These are phyloP conservation scores for Heracleum sosnowskyi DNA, from an alignment of 129 eudicot species.

Conservation along the genomic window DNA sequence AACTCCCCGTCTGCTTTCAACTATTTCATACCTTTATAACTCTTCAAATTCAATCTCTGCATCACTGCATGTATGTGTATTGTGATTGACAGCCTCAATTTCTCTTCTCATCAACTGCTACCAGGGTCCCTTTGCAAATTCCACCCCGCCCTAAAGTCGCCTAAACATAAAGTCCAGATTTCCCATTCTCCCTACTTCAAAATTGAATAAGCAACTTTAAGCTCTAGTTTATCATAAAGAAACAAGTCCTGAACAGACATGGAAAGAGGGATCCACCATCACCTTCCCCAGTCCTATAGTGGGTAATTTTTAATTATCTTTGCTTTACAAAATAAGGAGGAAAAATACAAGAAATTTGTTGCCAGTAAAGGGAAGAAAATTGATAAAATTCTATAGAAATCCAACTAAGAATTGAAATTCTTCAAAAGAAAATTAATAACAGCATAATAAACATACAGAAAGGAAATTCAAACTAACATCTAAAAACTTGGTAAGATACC, in stretches of 20 bases:
- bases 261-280: background rate
- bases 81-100: constrained; percentile 8
- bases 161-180: background rate
- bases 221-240: background rate
- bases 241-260: background rate
- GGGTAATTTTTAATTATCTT: background rate
- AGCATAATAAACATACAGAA: background rate
- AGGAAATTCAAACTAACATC: background rate
- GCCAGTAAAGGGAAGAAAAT: too few relatives aligned
- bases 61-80: background rate
- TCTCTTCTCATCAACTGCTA: background rate
- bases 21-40: background rate
- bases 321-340: background rate
- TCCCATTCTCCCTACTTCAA: background rate
- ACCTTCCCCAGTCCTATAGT: background rate
- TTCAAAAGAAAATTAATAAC: background rate
- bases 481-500: background rate
- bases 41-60: background rate
- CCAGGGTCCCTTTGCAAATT: background rate
- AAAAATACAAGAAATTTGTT: background rate
- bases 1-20: background rate
- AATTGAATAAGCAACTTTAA: background rate
- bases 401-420: background rate
- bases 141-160: background rate
- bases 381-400: background rate